Base-by-base conservation (phyloP, 2,329 filamentous ascomycete species). In the Penicillium aurantiogriseum region DNA sequence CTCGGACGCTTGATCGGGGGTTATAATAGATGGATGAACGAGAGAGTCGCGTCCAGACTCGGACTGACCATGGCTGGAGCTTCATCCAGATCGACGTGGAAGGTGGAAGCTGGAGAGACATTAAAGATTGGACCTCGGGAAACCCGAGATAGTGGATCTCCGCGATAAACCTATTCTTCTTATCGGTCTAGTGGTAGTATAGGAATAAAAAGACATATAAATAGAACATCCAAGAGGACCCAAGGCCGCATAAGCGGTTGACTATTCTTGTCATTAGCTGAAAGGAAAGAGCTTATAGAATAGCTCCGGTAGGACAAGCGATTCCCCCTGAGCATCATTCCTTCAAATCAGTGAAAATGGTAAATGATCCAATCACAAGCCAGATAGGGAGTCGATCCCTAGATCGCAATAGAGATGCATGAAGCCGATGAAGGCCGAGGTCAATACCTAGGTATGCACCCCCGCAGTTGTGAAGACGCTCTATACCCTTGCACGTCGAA, bases 41-140 rank as follows among this genome's bases (percentile, higher is more conserved):
- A 21, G 51, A 27, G 35, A 52, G 44, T 48, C 57, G 58, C 7
- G 46, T 43, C 46, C 51, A 44, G 36, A 58, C 62, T 60, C 59
- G 46, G 4, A 57, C 21, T 13, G 52, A 40, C 55, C 70, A 71
- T 71, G 56, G 59, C 46, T 61, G 66, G 46, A 57, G 33, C 62
- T 67, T 71, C 71, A 73, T 73, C 49, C 66, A 67, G 65, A 50
- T 40, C 46, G 47, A 44, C 39, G 45, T 23, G 39, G 38, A 38
- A 43, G 23, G 45, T 29, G 51, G 27, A 51, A 40, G 44, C 29
- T 31, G 31, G 38, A 9, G 27, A 21, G n/a, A 17, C 5, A 23
- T 5, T 50, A 13, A 10, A 19, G 49, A 51, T 44, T 15, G 33
- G 33, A 33, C 31, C 31, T 33, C 31, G 31, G 19, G 46, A 35